These are phyloP conservation scores for Pichia sp. DNA, from an alignment of 1,139 yeast species.

Conservation along the genomic window DNA sequence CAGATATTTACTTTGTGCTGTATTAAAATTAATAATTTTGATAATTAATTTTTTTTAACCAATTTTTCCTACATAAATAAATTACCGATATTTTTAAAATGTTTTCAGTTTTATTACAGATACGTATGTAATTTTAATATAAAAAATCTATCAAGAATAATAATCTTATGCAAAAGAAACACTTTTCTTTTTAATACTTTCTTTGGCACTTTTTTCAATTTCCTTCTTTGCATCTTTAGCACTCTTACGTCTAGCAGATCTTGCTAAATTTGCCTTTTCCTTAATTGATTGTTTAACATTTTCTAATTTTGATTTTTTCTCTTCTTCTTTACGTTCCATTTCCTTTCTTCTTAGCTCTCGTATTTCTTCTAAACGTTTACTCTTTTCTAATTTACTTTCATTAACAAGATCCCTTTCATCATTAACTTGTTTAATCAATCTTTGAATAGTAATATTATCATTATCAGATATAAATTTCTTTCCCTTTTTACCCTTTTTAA, in stretches of 20 bases:
- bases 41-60: too few species aligned
- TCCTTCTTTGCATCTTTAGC: slow-evolving; percentile 44
- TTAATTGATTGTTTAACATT: slow-evolving; percentile 73
- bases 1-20: too few species aligned
- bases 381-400: slow-evolving; percentile 85
- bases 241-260: slow-evolving; percentile 63
- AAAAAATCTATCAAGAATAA: neutral
- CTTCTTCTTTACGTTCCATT: slow-evolving; percentile 74
- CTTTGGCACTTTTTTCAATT: slow-evolving; percentile 23
- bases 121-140: too few species aligned
- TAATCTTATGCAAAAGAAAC: slow-evolving; percentile 30
- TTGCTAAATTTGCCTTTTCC: slow-evolving; percentile 61
- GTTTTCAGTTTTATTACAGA: neutral
- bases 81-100: too few species aligned
- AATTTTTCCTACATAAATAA: too few species aligned
- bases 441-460: slow-evolving; percentile 54
- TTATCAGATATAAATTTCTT: slow-evolving; percentile 77
- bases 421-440: slow-evolving; percentile 74
- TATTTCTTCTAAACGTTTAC: slow-evolving; percentile 81
- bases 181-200: slow-evolving; percentile 31
- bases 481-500: slow-evolving; percentile 78
- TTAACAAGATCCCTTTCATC: slow-evolving; percentile 76
- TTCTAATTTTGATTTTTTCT: slow-evolving; percentile 62
- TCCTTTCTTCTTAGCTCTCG: slow-evolving; percentile 83
- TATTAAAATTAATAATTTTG: too few species aligned